Percentiles rank a stretch among this genome's conserved stretches.
phyloP scores from a whole-genome alignment of 352 stramenopile species.

The Saprolegnia diclina region DNA sequence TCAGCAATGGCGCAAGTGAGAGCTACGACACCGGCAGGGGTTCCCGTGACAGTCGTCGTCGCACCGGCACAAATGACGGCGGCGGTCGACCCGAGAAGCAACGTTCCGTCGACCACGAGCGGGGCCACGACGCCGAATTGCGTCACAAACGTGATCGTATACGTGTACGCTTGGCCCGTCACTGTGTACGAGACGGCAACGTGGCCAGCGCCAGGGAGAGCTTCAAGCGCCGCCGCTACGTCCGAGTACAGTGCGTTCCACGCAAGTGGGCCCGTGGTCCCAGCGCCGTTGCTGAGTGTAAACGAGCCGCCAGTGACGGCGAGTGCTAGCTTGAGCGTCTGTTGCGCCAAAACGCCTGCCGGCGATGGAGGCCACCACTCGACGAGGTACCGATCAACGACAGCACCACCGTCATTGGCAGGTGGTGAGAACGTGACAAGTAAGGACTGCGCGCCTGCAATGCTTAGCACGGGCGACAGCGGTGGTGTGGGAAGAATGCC shows the following conservation, averaged over 20 bases:
- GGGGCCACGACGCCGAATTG: conserved; percentile 33
- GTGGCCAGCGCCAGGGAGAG: conserved; percentile 65
- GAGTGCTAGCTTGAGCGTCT: conserved; percentile 82
- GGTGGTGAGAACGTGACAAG: conserved; percentile 81
- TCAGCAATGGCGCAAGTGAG: conserved; percentile 45
- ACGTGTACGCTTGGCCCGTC: conserved; percentile 29
- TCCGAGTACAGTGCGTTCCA: conserved; percentile 56
- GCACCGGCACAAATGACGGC: conserved; percentile 54
- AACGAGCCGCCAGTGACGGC: conserved; percentile 79
- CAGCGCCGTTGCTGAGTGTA: conserved; percentile 51
- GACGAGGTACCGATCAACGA: conserved; percentile 79
- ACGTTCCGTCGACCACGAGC: conserved; percentile 36
- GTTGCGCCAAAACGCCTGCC: conserved; percentile 41
- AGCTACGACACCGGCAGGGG: conserved; percentile 31
- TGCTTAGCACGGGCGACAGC: conserved; percentile 36
- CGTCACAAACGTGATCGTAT: conserved; percentile 54
- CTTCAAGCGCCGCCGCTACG: conserved; percentile 74
- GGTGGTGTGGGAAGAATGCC: conserved; percentile 56
- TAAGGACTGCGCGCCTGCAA: conserved; percentile 52
- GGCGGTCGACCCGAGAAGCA: conserved; percentile 36
- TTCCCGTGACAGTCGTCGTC: conserved; percentile 28
- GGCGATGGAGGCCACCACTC: conserved; percentile 74
- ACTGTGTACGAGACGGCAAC: conserved; percentile 50
- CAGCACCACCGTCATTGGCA: conserved; percentile 76
- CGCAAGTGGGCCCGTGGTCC: conserved; percentile 49